Conservation (phyloP, 495 filamentous ascomycete genomes). For the Tuber microsphaerosporum region DNA sequence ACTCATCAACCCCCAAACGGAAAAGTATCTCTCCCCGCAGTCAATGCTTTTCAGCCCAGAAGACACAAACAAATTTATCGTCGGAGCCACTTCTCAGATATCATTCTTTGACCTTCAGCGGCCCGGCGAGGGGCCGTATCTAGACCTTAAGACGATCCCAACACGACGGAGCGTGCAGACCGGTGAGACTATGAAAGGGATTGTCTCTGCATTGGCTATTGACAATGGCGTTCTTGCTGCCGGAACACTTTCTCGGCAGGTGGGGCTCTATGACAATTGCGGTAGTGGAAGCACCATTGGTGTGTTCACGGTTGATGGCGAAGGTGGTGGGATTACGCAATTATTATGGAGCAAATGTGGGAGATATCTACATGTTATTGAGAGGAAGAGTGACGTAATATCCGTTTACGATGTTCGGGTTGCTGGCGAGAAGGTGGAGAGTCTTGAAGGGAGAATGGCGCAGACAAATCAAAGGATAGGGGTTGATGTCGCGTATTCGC, state of each 20-base stretch:
- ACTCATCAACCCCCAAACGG: constrained; percentile 65
- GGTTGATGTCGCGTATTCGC: constrained; percentile 57
- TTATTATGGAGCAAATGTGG: constrained; percentile 76
- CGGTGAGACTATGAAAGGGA: constrained; percentile 75
- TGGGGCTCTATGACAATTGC: constrained; percentile 68
- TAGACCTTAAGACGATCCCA: constrained; percentile 62
- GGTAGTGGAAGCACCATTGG: constrained; percentile 61
- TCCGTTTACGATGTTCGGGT: constrained; percentile 79
- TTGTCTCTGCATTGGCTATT: constrained; percentile 58
- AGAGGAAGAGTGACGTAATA: constrained; percentile 66
- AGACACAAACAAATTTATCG: constrained; percentile 55
- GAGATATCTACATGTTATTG: constrained; percentile 79
- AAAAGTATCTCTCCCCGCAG: constrained; percentile 67
- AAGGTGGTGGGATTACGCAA: constrained; percentile 66
- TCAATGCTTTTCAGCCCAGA: constrained; percentile 62
- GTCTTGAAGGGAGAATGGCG: constrained; percentile 63
- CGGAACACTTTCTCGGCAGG: constrained; percentile 68
- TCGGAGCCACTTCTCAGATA: constrained; percentile 66
- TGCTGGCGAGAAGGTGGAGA: constrained; percentile 59
- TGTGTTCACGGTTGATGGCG: constrained; percentile 52
- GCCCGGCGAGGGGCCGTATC: constrained; percentile 56
- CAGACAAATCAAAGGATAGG: constrained; percentile 69
- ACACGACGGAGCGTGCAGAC: constrained; percentile 63
- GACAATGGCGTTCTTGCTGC: constrained; percentile 58
- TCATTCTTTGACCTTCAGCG: constrained; percentile 70